Base-by-base conservation (phyloP, 2,329 filamentous ascomycete species). In the Apiospora malaysiana region DNA sequence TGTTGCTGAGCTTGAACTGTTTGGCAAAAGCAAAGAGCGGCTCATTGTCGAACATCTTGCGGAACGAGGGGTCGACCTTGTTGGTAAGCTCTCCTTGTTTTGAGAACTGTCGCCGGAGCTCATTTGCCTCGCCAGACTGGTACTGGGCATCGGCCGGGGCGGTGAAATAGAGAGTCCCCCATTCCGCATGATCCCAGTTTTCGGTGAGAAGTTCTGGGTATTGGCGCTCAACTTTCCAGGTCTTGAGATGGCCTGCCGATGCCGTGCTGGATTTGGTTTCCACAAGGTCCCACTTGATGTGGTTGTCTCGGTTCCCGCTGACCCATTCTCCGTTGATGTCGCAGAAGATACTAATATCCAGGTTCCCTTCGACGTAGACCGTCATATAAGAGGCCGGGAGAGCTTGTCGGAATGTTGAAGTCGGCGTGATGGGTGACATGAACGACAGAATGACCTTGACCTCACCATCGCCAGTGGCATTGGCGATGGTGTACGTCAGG, bases 331-430 rank as follows among this genome's bases (percentile, higher is more conserved):
- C 91, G 76, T 93, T 92, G 69, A 93, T 75, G 77, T 93, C 91
- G 71, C 91, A 82, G 76, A 93, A 93, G 67, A 91, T 77, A 76
- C 90, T 87, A 16, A 93, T 82, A 73, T 91, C 85, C 68, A 91
- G 88, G 73, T 84, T 85, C 6, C 93, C 93, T 72, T 90, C 86
- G 16, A 93, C 92, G 76, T 90, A 82, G 51, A 95, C 85, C 7
- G 89, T 92, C 72, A 97, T 78, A 79, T 97, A 97, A 37, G 91
- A 91, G 14, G 93, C 94, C n/a, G 94, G 94, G 43, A 96, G 88
- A 21, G 92, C 91, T 83, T 95, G 93, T 73, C 93, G 88, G 76
- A 95, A 84, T 65, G 93, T 95, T 70, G 93, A 95, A 0, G 92
- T 93, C 1, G 93, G 93, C 0, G 93, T 95, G 68, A 96, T 92